Conservation (phyloP, 768 basidiomycete genomes). For the Hebeloma cylindrosporum region DNA sequence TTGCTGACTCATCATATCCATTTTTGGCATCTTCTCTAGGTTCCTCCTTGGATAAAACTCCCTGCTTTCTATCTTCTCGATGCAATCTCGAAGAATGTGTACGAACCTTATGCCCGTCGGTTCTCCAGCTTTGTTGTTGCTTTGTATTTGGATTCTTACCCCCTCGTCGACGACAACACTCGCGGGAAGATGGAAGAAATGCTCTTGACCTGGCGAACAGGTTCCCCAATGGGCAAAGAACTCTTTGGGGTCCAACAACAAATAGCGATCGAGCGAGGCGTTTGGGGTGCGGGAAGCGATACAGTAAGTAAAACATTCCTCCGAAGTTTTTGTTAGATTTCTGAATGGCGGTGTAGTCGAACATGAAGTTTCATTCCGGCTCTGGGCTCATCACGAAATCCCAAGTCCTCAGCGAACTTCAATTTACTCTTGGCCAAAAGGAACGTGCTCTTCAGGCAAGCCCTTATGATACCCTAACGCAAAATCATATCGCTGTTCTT, state of each 20-base stretch:
- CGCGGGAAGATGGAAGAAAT: constrained; percentile 98
- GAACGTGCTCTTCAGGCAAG: constrained; percentile 71
- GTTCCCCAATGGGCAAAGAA: constrained; percentile 75
- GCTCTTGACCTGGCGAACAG: constrained; percentile 92
- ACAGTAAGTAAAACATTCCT: constrained; percentile 8
- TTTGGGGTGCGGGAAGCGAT: constrained; percentile 63
- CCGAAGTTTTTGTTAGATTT: neutral
- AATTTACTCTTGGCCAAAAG: constrained; percentile 80
- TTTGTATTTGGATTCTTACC: constrained; percentile 86
- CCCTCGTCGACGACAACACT: constrained; percentile 78
- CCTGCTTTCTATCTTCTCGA: constrained; percentile 95
- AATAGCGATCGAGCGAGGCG: constrained; percentile 77
- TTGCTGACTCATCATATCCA: constrained; percentile 69
- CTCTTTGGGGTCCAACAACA: constrained; percentile 84
- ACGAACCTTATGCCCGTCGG: constrained; percentile 84
- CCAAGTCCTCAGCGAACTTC: constrained; percentile 81
- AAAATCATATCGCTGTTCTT: constrained; percentile 75
- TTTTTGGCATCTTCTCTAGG: constrained; percentile 55
- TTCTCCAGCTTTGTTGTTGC: constrained; percentile 82
- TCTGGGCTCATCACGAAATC: constrained; percentile 61
- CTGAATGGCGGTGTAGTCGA: constrained; percentile 23
- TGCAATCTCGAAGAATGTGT: constrained; percentile 96
- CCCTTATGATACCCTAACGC: constrained; percentile 66
- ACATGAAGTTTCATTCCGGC: constrained; percentile 34
- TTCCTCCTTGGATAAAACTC: constrained; percentile 85